These are phyloP conservation scores for Metschnikowia kofuensis DNA, from an alignment of 805 yeast species.

Conservation along the genomic window DNA sequence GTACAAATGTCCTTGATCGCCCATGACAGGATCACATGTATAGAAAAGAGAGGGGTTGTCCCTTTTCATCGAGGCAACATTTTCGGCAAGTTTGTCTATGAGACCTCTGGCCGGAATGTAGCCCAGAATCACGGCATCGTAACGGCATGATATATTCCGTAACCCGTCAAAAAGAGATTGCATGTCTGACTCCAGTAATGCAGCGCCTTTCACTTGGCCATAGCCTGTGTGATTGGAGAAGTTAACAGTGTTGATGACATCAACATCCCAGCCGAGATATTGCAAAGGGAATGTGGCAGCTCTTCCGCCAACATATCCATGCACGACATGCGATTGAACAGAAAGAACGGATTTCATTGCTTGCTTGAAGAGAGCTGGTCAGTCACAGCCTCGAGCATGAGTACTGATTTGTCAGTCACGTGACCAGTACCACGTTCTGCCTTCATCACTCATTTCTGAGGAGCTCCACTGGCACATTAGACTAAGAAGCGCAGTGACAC, in stretches of 20 bases:
- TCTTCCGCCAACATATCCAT: constrained; percentile 92
- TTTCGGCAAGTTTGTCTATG: constrained; percentile 10
- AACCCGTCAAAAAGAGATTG: constrained; percentile 14
- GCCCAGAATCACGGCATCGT: constrained; percentile 20
- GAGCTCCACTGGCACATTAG: too few species aligned
- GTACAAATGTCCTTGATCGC: constrained; percentile 20
- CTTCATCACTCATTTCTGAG: too few species aligned
- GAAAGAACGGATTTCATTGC: constrained; percentile 40
- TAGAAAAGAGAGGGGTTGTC: constrained; percentile 17
- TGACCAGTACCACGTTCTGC: too few species aligned
- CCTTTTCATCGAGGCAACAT: constrained; percentile 9
- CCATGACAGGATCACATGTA: constrained; percentile 21
- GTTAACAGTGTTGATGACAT: constrained; percentile 82
- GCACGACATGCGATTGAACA: constrained; percentile 84
- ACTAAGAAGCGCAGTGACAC: too few species aligned
- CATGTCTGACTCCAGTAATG: constrained; percentile 11
- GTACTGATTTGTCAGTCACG: too few species aligned
- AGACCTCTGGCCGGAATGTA: constrained; percentile 17
- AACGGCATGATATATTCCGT: constrained; percentile 11
- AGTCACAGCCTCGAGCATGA: too few species aligned
- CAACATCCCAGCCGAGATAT: constrained; percentile 88
- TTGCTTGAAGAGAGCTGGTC: too few species aligned
- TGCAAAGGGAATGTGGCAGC: constrained; percentile 92
- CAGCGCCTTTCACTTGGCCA: constrained; percentile 36
- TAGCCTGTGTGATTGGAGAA: constrained; percentile 93